phyloP scores from a whole-genome alignment of 2,329 filamentous ascomycete genomes.

The Canariomyces notabilis region DNA sequence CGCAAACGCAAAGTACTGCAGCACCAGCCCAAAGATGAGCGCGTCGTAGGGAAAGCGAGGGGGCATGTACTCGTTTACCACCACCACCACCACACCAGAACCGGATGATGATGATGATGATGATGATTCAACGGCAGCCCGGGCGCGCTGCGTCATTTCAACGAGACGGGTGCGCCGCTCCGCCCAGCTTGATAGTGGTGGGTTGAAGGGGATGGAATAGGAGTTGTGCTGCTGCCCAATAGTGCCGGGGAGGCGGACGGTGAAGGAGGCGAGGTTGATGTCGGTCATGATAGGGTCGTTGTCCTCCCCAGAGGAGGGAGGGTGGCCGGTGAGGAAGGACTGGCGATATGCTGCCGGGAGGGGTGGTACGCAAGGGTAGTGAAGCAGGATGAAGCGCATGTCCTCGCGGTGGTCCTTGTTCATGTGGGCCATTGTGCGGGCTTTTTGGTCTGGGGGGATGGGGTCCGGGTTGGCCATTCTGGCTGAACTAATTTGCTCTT shows the following conservation, averaged over 20 bases:
- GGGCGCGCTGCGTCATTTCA: slow-evolving; percentile 61
- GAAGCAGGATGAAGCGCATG: slow-evolving; percentile 70
- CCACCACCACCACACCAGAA: slow-evolving; percentile 27
- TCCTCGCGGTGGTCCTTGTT: slow-evolving; percentile 75
- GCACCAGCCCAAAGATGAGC: slow-evolving; percentile 50
- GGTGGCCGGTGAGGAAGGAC: slow-evolving; percentile 11
- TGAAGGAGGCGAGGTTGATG: slow-evolving; percentile 59
- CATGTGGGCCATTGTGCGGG: slow-evolving; percentile 69
- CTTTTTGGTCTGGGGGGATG: slow-evolving; percentile 22
- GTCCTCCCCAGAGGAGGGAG: slow-evolving; percentile 38
- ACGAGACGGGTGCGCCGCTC: slow-evolving; percentile 69
- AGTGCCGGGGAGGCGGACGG: slow-evolving; percentile 46
- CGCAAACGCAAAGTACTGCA: slow-evolving; percentile 50
- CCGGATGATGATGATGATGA: no score
- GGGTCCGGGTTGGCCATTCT: slow-evolving; percentile 8
- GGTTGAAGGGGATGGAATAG: slow-evolving; percentile 58
- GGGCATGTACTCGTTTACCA: slow-evolving; percentile 36
- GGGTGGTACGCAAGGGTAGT: slow-evolving; percentile 59
- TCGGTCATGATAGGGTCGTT: slow-evolving; percentile 53
- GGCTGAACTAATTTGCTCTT: no score
- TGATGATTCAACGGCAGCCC: neutral
- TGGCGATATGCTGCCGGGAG: no score
- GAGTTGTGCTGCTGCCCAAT: slow-evolving; percentile 30
- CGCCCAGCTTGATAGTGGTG: slow-evolving; percentile 61
- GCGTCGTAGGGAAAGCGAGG: slow-evolving; percentile 42